Conservation (phyloP, 2,329 filamentous ascomycete species). For the Blumeria graminis region DNA sequence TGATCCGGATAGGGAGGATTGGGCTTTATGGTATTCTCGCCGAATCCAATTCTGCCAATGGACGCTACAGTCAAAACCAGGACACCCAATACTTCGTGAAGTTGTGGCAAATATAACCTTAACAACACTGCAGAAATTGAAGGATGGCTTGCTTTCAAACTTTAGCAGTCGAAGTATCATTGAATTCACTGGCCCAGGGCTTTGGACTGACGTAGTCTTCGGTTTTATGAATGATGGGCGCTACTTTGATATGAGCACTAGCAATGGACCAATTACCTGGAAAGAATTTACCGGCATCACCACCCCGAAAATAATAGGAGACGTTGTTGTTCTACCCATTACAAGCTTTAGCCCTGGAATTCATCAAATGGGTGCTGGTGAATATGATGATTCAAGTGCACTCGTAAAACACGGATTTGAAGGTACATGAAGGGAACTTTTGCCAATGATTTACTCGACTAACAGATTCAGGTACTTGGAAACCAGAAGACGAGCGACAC, state of each 20-base stretch:
- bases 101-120: conserved; percentile 70
- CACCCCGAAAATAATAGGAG: conserved; percentile 63
- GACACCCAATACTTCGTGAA: conserved; percentile 75
- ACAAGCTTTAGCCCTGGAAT: conserved; percentile 95
- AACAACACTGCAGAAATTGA: conserved; percentile 53
- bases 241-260: conserved; percentile 56
- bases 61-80: conserved; percentile 91
- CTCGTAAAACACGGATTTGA: conserved; percentile 96
- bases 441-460: too few species aligned
- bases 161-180: conserved; percentile 46
- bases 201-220: conserved; percentile 88
- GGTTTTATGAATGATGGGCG: conserved; percentile 77
- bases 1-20: conserved; percentile 78
- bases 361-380: conserved; percentile 73
- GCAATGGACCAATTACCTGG: conserved; percentile 55
- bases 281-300: conserved; percentile 76
- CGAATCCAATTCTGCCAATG: conserved; percentile 97
- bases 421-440: conserved; percentile 28
- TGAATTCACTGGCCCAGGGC: conserved; percentile 78
- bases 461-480: too few species aligned
- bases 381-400: conserved; percentile 79
- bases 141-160: conserved; percentile 34
- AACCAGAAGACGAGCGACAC: too few species aligned
- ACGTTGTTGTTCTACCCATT: conserved; percentile 82
- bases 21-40: conserved; percentile 87